Conservation (phyloP, 2,329 filamentous ascomycete genomes). For the Chaetomium olivaceum region DNA sequence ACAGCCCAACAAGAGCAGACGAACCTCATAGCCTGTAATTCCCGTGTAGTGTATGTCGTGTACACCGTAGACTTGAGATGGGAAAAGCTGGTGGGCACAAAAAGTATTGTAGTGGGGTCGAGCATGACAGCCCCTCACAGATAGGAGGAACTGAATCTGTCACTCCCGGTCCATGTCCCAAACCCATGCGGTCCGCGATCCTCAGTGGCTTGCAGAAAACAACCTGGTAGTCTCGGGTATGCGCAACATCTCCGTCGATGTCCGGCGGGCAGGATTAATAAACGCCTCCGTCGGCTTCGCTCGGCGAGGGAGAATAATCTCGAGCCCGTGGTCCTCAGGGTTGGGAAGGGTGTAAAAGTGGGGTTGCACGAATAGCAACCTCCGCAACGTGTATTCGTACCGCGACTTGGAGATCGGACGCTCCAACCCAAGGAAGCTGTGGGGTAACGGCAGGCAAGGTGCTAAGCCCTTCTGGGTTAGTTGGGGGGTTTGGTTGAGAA, state of each 20-base stretch:
- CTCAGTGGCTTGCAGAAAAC: neutral
- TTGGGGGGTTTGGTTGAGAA: conserved; percentile 34
- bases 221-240: neutral
- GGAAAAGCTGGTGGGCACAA: neutral
- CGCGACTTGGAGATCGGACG: conserved; percentile 25
- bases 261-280: neutral
- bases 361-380: neutral
- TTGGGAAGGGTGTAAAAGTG: neutral
- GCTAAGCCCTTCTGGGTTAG: conserved; percentile 29
- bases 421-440: conserved; percentile 19
- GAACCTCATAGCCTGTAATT: neutral
- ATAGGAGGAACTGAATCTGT: neutral
- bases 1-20: neutral
- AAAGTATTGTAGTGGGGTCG: neutral
- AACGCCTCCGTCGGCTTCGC: neutral
- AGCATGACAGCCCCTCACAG: neutral
- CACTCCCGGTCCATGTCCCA: neutral
- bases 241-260: neutral
- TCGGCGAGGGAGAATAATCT: neutral
- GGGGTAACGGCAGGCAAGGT: conserved; percentile 24
- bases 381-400: conserved; percentile 14
- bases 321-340: neutral
- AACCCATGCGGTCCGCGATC: neutral
- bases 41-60: neutral
- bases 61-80: neutral